Conservation (phyloP, 768 basidiomycete species). For the Pisolithus sp. region DNA sequence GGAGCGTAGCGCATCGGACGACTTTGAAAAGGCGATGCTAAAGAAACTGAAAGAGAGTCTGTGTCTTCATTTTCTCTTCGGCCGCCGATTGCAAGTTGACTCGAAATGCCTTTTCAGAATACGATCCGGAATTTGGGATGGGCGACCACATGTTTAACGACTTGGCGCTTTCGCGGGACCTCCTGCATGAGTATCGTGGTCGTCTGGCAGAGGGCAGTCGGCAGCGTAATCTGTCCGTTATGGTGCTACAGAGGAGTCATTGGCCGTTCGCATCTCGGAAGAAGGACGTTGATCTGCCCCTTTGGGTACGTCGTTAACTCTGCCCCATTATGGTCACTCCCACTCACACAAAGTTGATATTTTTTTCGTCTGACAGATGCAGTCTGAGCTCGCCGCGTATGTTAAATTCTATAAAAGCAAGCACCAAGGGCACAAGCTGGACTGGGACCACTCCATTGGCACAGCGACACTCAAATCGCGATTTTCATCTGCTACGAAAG, state of each 20-base stretch:
- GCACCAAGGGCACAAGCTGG: slow-evolving; percentile 69
- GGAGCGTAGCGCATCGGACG: slow-evolving; percentile 79
- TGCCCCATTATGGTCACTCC: background rate
- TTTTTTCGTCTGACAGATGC: slow-evolving; percentile 55
- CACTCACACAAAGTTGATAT: slow-evolving; percentile 5
- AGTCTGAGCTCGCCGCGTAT: slow-evolving; percentile 58
- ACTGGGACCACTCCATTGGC: slow-evolving; percentile 85
- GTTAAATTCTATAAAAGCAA: slow-evolving; percentile 67
- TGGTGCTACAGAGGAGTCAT: slow-evolving; percentile 81
- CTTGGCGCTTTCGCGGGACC: slow-evolving; percentile 67
- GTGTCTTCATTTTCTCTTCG: slow-evolving; percentile 25
- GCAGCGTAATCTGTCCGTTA: slow-evolving; percentile 54
- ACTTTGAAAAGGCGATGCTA: slow-evolving; percentile 79
- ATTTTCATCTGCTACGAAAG: slow-evolving; percentile 70
- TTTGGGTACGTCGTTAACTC: slow-evolving; percentile 33
- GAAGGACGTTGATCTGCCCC: slow-evolving; percentile 47
- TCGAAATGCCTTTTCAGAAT: slow-evolving; percentile 44
- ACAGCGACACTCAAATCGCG: slow-evolving; percentile 68
- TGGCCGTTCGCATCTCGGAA: slow-evolving; percentile 74
- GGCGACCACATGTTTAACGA: slow-evolving; percentile 97
- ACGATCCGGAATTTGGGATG: slow-evolving; percentile 92
- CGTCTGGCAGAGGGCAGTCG: slow-evolving; percentile 34
- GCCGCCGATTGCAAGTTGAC: slow-evolving; percentile 12
- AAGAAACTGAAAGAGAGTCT: slow-evolving; percentile 76
- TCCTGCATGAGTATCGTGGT: slow-evolving; percentile 58